Conservation (phyloP, 768 basidiomycete species). For the Clavaria fumosa region DNA sequence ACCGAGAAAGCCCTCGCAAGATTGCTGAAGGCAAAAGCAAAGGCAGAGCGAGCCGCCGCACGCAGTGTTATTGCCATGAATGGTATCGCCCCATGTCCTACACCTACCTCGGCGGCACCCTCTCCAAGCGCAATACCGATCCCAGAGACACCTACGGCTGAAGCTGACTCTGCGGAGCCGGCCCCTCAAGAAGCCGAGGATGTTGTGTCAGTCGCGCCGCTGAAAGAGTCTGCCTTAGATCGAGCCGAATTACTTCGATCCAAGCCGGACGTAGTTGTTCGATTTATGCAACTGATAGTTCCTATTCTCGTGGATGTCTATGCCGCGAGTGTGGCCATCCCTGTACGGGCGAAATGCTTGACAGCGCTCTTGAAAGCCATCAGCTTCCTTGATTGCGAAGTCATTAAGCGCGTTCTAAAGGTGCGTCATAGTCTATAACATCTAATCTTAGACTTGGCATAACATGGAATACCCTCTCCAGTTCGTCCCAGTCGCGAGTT, state of each 20-base stretch:
- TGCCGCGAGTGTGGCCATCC: constrained; percentile 85
- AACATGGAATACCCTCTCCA: no score
- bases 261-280: constrained; percentile 58
- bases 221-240: constrained; percentile 28
- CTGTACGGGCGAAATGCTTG: constrained; percentile 79
- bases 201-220: constrained; percentile 18
- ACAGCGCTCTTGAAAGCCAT: constrained; percentile 82
- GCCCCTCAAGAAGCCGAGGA: constrained; percentile 24
- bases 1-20: constrained; percentile 72
- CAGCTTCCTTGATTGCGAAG: constrained; percentile 69
- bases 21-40: constrained; percentile 69
- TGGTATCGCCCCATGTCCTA: constrained; percentile 19
- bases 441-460: no score
- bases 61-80: constrained; percentile 38
- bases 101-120: constrained; percentile 13
- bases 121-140: constrained; percentile 15
- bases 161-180: constrained; percentile 16
- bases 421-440: no score
- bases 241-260: constrained; percentile 64
- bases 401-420: constrained; percentile 58
- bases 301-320: constrained; percentile 98
- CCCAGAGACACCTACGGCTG: constrained; percentile 13
- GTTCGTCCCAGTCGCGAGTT: constrained; percentile 91
- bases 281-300: constrained; percentile 78
- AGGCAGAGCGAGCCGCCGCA: constrained; percentile 62